Evolutionary conservation across 2,329 filamentous ascomycete genomes (phyloP).

Genomic region (Hymenoscyphus fraxineus): DNA sequence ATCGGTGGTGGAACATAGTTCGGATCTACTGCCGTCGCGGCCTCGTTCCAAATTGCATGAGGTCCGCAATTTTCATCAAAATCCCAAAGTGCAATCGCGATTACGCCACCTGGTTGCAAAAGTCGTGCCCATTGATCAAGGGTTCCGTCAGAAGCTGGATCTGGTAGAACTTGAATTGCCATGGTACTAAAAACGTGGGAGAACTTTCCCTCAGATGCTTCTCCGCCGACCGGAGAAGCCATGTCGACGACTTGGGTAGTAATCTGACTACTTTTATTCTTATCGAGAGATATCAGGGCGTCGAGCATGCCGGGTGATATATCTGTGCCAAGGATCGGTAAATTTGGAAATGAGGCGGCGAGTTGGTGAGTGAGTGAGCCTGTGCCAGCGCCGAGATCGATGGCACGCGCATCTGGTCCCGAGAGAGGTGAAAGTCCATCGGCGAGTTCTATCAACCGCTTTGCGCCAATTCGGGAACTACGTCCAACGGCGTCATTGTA

Average conservation of each 20-base stretch:
- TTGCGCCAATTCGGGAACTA: background rate
- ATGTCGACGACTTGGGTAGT: conserved; percentile 14
- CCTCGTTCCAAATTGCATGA: conserved; percentile 8
- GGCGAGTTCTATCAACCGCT: conserved; percentile 1
- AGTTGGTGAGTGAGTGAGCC: conserved; percentile 9
- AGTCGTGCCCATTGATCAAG: conserved; percentile 7
- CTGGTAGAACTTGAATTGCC: conserved; percentile 11
- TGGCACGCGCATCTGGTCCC: conserved; percentile 1
- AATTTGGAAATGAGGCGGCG: background rate
- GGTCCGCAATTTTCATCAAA: conserved; percentile 12
- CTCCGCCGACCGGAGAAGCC: conserved; percentile 7
- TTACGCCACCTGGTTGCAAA: conserved; percentile 4
- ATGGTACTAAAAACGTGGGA: conserved; percentile 14
- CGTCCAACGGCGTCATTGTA: conserved; percentile 9
- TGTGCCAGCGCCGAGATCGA: conserved; percentile 12
- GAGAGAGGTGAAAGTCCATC: conserved; percentile 5
- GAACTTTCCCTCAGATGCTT: conserved; percentile 1
- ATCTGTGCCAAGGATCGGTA: conserved; percentile 11
- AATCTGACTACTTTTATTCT: background rate
- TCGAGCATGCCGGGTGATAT: conserved; percentile 13
- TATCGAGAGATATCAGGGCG: background rate
- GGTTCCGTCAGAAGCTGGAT: background rate
- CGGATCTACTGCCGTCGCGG: conserved; percentile 2
- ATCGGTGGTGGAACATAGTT: conserved; percentile 5
- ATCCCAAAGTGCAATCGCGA: conserved; percentile 10